Evolutionary conservation across 257 asterid species (phyloP), one percentile per base, ranked within the genome.

Genomic region (Coffea canephora): DNA sequence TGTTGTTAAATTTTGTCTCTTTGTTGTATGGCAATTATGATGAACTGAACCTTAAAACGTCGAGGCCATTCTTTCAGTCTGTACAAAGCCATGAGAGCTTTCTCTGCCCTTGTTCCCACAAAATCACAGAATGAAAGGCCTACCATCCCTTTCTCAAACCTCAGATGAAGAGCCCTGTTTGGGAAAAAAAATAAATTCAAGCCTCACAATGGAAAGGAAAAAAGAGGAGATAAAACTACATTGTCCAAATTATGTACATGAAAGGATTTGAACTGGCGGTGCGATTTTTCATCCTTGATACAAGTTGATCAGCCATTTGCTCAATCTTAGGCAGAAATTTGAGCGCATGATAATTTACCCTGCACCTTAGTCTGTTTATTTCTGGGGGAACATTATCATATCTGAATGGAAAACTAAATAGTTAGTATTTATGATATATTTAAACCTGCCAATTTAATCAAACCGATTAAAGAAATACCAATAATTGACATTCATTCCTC

Each of bases 71-170:
- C 98, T 87, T 96, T 96, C 69, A 85, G 88, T 85, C 99, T 87
- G 90, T 96, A 94, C 78, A 88, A 25, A 80, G 97, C 93, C 98
- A 96, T 96, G 74, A 94, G 89, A 78, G 92, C 96, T 89, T 94
- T 96, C 93, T 96, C 98, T 76, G 80, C 62, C 84, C 99, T 89
- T 71, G 97, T 88, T 55, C 98, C 99, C 77, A 96, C 97, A 86
- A 96, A 96, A 86, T 96, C 99, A 82, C 99, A 96, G 89, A 96
- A 96, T 25, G 98, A 96, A 49, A 96, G 97, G 82, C 99, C 99
- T 76, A 96, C 99, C 99, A 96, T 96, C 84, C 99, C 99, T 89
- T 96, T 96, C 87, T 96, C 99, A 85, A 96, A 96, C 87, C 99
- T 89, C 75, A 96, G 83, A 85, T 96, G 99, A 88, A 96, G 98